A percentile compares a stretch with the other conserved stretches of the same genome.
Conservation (phyloP, 164 flowering plant genomes). For the Houttuynia cordata region DNA sequence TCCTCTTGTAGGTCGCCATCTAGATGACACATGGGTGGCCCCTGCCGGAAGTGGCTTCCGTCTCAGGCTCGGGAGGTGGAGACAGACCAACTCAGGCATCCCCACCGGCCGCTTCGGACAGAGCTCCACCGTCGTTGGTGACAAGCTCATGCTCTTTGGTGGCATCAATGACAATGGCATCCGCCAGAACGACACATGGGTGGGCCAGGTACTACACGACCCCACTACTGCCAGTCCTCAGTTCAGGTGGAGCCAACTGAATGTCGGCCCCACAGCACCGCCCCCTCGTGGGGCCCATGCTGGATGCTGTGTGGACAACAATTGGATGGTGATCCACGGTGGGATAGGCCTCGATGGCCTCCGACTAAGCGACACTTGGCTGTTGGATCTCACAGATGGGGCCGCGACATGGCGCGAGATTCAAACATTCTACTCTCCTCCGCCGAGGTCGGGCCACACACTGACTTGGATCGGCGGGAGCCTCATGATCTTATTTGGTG, state of each 20-base stretch:
- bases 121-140: constrained; percentile 46
- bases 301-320: constrained; percentile 45
- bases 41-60: constrained; percentile 35
- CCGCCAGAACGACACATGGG: constrained; percentile 91
- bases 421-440: constrained; percentile 36
- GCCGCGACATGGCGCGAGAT: constrained; percentile 58
- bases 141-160: constrained; percentile 72
- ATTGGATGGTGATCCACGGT: constrained; percentile 72
- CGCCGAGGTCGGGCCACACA: constrained; percentile 91
- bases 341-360: constrained; percentile 66
- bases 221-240: constrained; percentile 27
- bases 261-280: constrained; percentile 44
- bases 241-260: constrained; percentile 64
- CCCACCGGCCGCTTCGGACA: constrained; percentile 97
- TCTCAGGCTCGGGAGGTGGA: constrained; percentile 41
- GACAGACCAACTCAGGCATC: constrained; percentile 41
- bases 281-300: constrained; percentile 95
- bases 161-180: constrained; percentile 78
- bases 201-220: constrained; percentile 35
- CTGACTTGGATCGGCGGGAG: constrained; percentile 51
- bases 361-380: constrained; percentile 72
- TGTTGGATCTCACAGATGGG: constrained; percentile 55
- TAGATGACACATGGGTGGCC: constrained; percentile 92
- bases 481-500: constrained; percentile 61
- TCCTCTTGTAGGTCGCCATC: constrained; percentile 58